These are phyloP conservation scores for Kazachstania taianensis DNA, from an alignment of 805 yeast genomes.

Conservation along the genomic window DNA sequence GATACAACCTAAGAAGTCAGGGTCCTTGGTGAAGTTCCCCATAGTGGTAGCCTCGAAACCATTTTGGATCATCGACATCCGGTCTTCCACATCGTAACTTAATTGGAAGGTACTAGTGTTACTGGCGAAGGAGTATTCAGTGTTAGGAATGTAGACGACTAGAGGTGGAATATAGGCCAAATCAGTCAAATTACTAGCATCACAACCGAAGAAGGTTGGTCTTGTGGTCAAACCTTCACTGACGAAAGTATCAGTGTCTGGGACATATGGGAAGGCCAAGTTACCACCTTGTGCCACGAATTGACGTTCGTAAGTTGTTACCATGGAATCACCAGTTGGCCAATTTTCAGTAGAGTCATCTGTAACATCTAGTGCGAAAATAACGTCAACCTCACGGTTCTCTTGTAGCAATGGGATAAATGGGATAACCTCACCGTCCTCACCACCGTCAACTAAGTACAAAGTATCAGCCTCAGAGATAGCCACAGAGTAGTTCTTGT, in stretches of 20 bases:
- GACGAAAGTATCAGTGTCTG: slow-evolving; percentile 52
- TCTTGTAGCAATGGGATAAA: slow-evolving; percentile 51
- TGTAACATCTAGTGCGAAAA: slow-evolving; percentile 57
- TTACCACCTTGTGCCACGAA: slow-evolving; percentile 42
- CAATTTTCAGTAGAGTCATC: slow-evolving; percentile 50
- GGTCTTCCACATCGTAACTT: slow-evolving; percentile 48
- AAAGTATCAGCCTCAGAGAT: slow-evolving; percentile 36
- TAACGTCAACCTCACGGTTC: slow-evolving; percentile 47
- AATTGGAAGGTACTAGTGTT: slow-evolving; percentile 66
- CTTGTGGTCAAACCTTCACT: slow-evolving; percentile 51
- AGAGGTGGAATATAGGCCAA: slow-evolving; percentile 56
- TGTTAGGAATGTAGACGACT: slow-evolving; percentile 67
- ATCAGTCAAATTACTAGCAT: slow-evolving; percentile 51
- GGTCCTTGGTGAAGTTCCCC: slow-evolving; percentile 55
- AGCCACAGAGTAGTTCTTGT: slow-evolving; percentile 27
- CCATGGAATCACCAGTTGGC: slow-evolving; percentile 61
- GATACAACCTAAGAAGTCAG: slow-evolving; percentile 62
- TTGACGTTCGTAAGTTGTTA: slow-evolving; percentile 49
- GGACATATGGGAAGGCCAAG: slow-evolving; percentile 71
- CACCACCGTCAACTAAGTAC: slow-evolving; percentile 63
- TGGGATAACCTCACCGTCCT: slow-evolving; percentile 54
- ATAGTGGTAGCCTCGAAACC: slow-evolving; percentile 66
- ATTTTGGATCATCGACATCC: slow-evolving; percentile 51
- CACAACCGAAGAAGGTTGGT: slow-evolving; percentile 82
- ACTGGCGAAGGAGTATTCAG: slow-evolving; percentile 52